phyloP scores from a whole-genome alignment of 208 protist species.

The Leishmania major region DNA sequence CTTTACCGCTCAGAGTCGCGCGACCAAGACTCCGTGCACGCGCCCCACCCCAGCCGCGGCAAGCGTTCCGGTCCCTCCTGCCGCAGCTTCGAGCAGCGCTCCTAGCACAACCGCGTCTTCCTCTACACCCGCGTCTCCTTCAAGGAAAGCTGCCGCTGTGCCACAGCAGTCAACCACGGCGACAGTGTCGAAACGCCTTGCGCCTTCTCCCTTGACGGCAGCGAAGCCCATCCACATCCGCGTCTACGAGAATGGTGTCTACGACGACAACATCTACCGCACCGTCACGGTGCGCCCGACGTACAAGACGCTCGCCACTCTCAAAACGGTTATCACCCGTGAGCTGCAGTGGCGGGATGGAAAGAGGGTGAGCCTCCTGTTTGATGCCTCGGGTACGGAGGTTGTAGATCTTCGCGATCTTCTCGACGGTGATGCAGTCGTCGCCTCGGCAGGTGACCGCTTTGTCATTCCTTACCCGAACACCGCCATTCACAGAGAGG shows the following conservation, averaged over 20 bases:
- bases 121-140: neutral
- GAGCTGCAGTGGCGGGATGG: constrained; percentile 85
- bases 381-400: constrained; percentile 73
- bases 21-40: neutral
- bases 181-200: neutral
- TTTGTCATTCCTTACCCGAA: constrained; percentile 87
- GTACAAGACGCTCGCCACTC: constrained; percentile 75
- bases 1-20: neutral
- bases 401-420: constrained; percentile 59
- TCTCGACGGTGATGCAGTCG: constrained; percentile 62
- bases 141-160: neutral
- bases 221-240: constrained; percentile 68
- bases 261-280: constrained; percentile 73
- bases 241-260: constrained; percentile 89
- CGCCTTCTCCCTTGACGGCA: neutral
- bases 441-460: constrained; percentile 82
- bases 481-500: constrained; percentile 67
- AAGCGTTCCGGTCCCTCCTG: neutral
- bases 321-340: constrained; percentile 75
- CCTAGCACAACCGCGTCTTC: neutral
- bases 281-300: constrained; percentile 85
- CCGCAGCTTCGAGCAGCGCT: neutral
- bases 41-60: neutral
- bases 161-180: neutral
- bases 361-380: constrained; percentile 76